phyloP scores from a whole-genome alignment of 495 filamentous ascomycete species.

The Trichoderma erinaceum region DNA sequence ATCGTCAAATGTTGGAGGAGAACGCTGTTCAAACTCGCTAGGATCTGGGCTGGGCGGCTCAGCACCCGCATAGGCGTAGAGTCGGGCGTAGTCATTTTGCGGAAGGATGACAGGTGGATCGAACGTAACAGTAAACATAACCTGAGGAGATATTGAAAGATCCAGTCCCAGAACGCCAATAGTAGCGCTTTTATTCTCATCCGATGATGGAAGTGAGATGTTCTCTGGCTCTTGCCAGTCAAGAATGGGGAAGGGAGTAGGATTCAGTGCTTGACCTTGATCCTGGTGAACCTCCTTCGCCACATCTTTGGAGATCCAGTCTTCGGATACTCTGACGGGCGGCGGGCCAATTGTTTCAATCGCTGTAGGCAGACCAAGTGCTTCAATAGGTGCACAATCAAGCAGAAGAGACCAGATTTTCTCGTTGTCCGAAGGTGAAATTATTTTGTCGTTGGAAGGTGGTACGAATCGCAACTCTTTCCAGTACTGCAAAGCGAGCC shows the following conservation, averaged over 20 bases:
- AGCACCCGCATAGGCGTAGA: constrained; percentile 56
- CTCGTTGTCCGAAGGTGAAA: constrained; percentile 25
- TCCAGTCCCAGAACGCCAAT: constrained; percentile 31
- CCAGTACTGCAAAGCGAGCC: constrained; percentile 85
- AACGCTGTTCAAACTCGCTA: constrained; percentile 17
- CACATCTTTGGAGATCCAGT: constrained; percentile 58
- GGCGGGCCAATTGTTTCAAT: constrained; percentile 44
- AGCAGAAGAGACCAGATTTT: constrained; percentile 57
- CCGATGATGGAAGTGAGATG: constrained; percentile 36
- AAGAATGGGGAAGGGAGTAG: constrained; percentile 39
- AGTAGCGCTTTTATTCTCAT: constrained; percentile 30
- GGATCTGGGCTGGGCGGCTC: constrained; percentile 34
- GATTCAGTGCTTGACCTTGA: constrained; percentile 40
- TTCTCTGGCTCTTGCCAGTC: constrained; percentile 62
- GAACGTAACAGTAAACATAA: constrained; percentile 75
- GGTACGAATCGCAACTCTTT: constrained; percentile 51
- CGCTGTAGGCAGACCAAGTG: constrained; percentile 42
- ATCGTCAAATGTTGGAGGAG: constrained; percentile 58
- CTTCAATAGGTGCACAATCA: constrained; percentile 50
- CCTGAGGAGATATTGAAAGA: constrained; percentile 49
- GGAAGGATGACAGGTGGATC: constrained; percentile 80
- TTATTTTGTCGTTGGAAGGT: constrained; percentile 26
- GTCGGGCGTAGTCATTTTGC: constrained; percentile 55
- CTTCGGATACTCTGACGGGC: constrained; percentile 56
- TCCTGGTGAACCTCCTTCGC: constrained; percentile 42